phyloP scores from a whole-genome alignment of 2,329 filamentous ascomycete genomes.

The Neobulgaria alba region DNA sequence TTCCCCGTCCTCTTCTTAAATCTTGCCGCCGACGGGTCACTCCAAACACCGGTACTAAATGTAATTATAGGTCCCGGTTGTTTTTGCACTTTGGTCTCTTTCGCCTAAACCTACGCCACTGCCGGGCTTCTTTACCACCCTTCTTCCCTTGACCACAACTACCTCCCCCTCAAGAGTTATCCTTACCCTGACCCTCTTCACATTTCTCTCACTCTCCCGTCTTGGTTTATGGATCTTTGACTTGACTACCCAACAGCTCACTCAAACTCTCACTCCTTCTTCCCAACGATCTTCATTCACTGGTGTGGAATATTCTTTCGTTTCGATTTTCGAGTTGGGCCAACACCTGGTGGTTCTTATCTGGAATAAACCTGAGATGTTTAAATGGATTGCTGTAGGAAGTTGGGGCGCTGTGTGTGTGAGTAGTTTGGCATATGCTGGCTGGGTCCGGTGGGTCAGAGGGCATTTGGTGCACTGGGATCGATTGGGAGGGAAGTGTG shows the following conservation, averaged over 20 bases:
- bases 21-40: too few relatives aligned
- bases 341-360: constrained; percentile 32
- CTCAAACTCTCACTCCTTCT: constrained; percentile 30
- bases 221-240: constrained; percentile 38
- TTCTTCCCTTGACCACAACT: constrained; percentile 12
- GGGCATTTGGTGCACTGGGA: constrained; percentile 37
- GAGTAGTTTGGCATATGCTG: constrained; percentile 30
- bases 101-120: too few relatives aligned
- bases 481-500: too few relatives aligned
- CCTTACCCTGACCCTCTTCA: constrained; percentile 31
- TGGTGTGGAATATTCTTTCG: constrained; percentile 34
- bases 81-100: constrained; percentile 30
- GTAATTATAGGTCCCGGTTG: constrained; percentile 27
- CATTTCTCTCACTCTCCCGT: constrained; percentile 34
- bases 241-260: constrained; percentile 38
- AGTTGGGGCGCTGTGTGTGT: constrained; percentile 29
- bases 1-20: not conserved
- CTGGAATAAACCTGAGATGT: constrained; percentile 31
- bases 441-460: constrained; percentile 32
- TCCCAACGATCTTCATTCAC: constrained; percentile 33
- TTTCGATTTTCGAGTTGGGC: constrained; percentile 33
- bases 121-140: constrained; percentile 6
- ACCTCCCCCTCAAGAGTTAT: constrained; percentile 7
- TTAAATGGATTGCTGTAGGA: constrained; percentile 31
- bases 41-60: not conserved